Evolutionary conservation across 2,329 filamentous ascomycete species (phyloP).

Genomic region (Colletotrichum caudatum): DNA sequence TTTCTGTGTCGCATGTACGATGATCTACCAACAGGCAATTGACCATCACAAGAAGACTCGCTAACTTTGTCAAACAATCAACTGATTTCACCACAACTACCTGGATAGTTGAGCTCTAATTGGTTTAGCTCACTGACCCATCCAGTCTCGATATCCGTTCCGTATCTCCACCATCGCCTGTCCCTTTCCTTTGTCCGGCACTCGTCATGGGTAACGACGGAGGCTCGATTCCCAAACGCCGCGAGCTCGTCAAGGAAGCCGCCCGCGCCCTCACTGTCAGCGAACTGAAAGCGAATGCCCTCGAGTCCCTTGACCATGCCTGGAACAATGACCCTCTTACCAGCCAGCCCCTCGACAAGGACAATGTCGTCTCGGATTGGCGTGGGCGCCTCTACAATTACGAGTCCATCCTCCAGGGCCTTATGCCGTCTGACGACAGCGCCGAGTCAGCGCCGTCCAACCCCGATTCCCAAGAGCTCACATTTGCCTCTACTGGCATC

Average conservation of each 20-base stretch:
- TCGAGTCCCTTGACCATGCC: conserved; percentile 85
- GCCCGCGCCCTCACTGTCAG: conserved; percentile 84
- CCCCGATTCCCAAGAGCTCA: conserved; percentile 47
- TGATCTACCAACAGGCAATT: too few species aligned
- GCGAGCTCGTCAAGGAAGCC: conserved; percentile 95
- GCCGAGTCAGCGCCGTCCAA: conserved; percentile 44
- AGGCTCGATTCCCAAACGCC: conserved; percentile 93
- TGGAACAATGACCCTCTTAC: conserved; percentile 94
- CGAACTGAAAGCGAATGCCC: conserved; percentile 88
- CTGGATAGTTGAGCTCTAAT: not conserved
- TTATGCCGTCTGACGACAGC: conserved; percentile 60
- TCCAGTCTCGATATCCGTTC: not conserved
- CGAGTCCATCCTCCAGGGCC: conserved; percentile 80
- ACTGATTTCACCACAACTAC: not conserved
- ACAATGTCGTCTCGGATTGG: conserved; percentile 86
- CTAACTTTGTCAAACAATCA: not conserved
- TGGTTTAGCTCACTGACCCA: not conserved
- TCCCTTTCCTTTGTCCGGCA: not conserved
- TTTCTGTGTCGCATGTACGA: not conserved
- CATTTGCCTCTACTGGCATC: conserved; percentile 69
- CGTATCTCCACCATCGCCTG: conserved; percentile 3
- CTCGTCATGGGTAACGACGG: conserved; percentile 95
- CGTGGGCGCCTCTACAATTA: conserved; percentile 93
- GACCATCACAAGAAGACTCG: not conserved
- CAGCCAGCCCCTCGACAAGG: conserved; percentile 74